Conservation (phyloP, 1,284 basidiomycete species). For the Boletellus sp. region DNA sequence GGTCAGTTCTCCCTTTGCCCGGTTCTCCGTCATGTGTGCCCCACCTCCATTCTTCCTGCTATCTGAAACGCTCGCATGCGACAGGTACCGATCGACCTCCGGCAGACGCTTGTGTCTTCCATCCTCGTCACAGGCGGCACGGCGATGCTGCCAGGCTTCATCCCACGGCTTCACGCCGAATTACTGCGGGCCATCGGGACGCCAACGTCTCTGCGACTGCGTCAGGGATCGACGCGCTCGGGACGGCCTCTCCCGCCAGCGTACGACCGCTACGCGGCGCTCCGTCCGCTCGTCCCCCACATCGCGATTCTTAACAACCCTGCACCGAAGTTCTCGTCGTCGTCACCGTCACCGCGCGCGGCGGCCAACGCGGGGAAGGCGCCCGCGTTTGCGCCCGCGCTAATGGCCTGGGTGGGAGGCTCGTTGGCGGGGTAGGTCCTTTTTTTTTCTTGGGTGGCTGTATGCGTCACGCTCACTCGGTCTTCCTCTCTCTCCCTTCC, state of each 20-base stretch:
- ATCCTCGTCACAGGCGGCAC: slow-evolving; percentile 89
- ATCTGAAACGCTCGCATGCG: neutral
- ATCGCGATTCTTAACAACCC: slow-evolving; percentile 86
- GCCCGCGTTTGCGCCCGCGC: slow-evolving; percentile 78
- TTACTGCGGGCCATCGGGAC: slow-evolving; percentile 61
- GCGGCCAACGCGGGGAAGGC: slow-evolving; percentile 70
- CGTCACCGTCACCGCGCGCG: slow-evolving; percentile 37
- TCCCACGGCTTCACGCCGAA: slow-evolving; percentile 78
- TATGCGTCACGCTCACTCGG: neutral
- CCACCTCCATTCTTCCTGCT: neutral
- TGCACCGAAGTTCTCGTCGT: slow-evolving; percentile 41
- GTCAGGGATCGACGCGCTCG: slow-evolving; percentile 35
- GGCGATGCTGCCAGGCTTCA: slow-evolving; percentile 88
- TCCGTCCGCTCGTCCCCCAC: slow-evolving; percentile 67
- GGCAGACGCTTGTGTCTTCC: slow-evolving; percentile 74
- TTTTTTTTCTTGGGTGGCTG: neutral
- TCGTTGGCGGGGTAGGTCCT: slow-evolving; percentile 79
- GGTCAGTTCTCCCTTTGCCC: slow-evolving; percentile 38
- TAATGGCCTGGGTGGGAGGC: slow-evolving; percentile 90
- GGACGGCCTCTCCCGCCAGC: slow-evolving; percentile 43
- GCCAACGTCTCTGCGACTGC: slow-evolving; percentile 25
- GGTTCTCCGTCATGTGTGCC: neutral
- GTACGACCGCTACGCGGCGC: slow-evolving; percentile 68
- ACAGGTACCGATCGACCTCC: slow-evolving; percentile 86
- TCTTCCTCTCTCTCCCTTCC: no score